Evolutionary conservation across 2,329 filamentous ascomycete species (phyloP).

Genomic region (Endocalyx cinctus): DNA sequence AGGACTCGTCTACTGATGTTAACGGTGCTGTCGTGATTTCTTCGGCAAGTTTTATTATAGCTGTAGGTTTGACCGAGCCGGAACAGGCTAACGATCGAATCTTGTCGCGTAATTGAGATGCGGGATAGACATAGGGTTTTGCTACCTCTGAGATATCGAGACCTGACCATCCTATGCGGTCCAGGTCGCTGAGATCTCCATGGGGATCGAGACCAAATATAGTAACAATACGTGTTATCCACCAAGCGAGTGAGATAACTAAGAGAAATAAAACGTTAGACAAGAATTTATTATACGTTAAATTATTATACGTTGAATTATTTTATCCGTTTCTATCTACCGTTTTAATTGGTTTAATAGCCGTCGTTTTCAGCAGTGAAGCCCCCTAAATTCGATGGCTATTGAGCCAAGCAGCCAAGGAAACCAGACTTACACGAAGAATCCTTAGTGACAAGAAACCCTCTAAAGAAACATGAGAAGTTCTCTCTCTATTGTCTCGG

Average conservation of each 20-base stretch:
- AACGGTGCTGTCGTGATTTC: constrained; percentile 1
- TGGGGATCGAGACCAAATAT: constrained; percentile 9
- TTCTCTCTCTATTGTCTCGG: no score
- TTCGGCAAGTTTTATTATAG: constrained; percentile 6
- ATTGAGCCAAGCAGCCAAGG: no score
- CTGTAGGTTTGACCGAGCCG: constrained; percentile 3
- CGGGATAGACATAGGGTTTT: constrained; percentile 9
- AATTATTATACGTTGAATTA: no score
- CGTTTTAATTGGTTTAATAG: no score
- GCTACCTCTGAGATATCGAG: constrained; percentile 6
- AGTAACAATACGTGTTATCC: constrained; percentile 9
- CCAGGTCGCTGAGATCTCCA: constrained; percentile 3
- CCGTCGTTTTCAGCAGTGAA: no score
- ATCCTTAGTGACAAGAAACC: no score
- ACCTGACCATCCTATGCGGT: constrained; percentile 9
- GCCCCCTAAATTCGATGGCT: no score
- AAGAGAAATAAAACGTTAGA: no score
- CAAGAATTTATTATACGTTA: no score
- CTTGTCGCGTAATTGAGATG: constrained; percentile 11
- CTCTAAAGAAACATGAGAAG: no score
- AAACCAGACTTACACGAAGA: no score
- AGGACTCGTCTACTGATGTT: constrained; percentile 3
- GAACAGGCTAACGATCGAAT: constrained; percentile 8
- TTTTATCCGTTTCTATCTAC: no score
- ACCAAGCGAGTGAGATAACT: constrained; percentile 6